phyloP scores from a whole-genome alignment of 805 yeast species.

The Ogataea neopini region DNA sequence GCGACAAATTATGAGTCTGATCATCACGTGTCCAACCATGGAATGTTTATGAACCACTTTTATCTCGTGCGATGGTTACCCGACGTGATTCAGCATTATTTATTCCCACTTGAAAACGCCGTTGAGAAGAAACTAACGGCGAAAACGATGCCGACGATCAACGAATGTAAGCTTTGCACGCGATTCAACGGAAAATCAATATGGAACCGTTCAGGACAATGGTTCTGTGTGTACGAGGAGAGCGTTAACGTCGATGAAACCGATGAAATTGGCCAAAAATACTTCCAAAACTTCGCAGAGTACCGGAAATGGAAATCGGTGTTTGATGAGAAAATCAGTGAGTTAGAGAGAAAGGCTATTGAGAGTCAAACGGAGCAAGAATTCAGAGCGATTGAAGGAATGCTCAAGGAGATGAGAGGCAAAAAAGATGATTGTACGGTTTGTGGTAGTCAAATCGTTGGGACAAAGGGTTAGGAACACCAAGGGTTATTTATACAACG shows the following conservation, averaged over 20 bases:
- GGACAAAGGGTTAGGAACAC: constrained; percentile 16
- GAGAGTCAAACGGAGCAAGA: constrained; percentile 18
- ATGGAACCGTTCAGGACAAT: constrained; percentile 34
- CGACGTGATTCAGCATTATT: constrained; percentile 20
- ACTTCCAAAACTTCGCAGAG: constrained; percentile 27
- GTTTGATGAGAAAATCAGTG: constrained; percentile 13
- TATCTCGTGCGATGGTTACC: constrained; percentile 39
- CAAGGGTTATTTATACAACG: too few species aligned
- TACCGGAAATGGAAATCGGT: constrained; percentile 27
- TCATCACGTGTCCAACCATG: constrained; percentile 32
- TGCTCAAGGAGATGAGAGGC: constrained; percentile 17
- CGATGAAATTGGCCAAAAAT: constrained; percentile 27
- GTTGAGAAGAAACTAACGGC: constrained; percentile 29
- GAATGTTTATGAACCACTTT: constrained; percentile 33
- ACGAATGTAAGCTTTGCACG: constrained; percentile 34
- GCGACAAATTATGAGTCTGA: constrained; percentile 34
- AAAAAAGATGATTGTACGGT: constrained; percentile 14
- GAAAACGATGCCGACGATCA: constrained; percentile 33
- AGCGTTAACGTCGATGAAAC: constrained; percentile 6
- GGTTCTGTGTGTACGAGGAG: constrained; percentile 31
- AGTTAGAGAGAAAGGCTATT: constrained; percentile 23
- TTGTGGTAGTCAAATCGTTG: constrained; percentile 10
- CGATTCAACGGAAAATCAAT: constrained; percentile 27
- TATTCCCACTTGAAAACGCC: constrained; percentile 33
- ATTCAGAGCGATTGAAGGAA: constrained; percentile 18